Evolutionary conservation across 257 asterid species (phyloP), one percentile per base, ranked within the genome.

Genomic region (Henckelia pumila): DNA sequence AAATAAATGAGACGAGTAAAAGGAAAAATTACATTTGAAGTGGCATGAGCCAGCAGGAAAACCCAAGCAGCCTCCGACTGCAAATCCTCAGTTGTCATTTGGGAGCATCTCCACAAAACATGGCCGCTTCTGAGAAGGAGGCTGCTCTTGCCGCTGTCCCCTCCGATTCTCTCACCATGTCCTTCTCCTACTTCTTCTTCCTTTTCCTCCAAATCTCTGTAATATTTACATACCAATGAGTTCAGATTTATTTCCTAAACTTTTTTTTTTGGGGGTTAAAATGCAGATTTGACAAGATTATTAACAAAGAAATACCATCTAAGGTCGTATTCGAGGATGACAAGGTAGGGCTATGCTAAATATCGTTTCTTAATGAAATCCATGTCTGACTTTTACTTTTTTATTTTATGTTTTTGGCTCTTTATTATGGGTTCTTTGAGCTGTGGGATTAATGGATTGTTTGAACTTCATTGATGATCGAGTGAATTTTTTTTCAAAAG

Each of bases 41-140:
- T 33, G 0, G 0, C 59, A 52, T 16, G 58, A 57, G 40, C 56
- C 25, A 37, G 35, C 24, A 9, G 5, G 70, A 77, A 66, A 74
- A 62, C 67, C 77, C 74, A 79, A 69, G 70, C 67, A 67, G 69
- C 61, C 77, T 78, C 63, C 83, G 95, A 73, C 75, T 84, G 37
- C 66, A 3, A 8, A 73, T 81, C 29, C 76, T 76, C 80, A 75
- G 76, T 63, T 84, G 71, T 61, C 97, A 69, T 61, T 72, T 70
- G 57, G 13, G 55, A 35, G 9, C 76, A 2, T 9, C 59, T 35
- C 1, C 67, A 28, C 66, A 29, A 20, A 61, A 64, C 35, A 93
- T 93, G 99, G 95, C n/a, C n/a, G n/a, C 97, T 76, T 90, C 96
- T 26, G 99, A 93, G 81, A 84, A 82, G 71, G 95, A 93, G 63